Evolutionary conservation across 805 yeast genomes (phyloP), one percentile per base, ranked within the genome.

Genomic region (Metschnikowia continentalis): DNA sequence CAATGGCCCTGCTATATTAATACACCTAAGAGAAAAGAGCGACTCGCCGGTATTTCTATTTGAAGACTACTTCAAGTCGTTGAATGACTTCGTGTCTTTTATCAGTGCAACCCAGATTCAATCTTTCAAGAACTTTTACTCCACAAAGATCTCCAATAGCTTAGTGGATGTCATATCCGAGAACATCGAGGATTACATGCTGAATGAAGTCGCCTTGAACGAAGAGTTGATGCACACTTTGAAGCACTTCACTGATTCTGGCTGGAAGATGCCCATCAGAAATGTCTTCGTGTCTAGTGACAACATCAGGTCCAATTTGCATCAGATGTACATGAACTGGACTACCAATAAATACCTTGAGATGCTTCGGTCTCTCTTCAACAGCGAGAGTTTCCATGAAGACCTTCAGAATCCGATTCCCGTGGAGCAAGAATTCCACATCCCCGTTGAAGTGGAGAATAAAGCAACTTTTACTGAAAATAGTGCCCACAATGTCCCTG

Each of bases 281-380:
- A 51, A 51, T 19, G 54, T 48, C 15, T 54, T 54, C 40, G 51
- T 35, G 41, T 51, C 60, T 7, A 52, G 50, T 6, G 55, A 48
- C 20, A 56, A 58, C 11, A 51, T 67, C 23, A 55, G 62, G 15
- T 65, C 61, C 6, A 60, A 64, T 20, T 57, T 72, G 45, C 57
- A 64, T 35, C 56, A 54, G 17, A 57, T 72, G 33, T 61, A 71
- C 50, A 39, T 54, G 35, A 63, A 71, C 43, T 71, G 73, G 71
- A 49, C 65, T 2, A 52, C 63, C 13, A 71, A 70, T 41, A 65
- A 63, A 39, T 71, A 64, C 52, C 66, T 73, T 35, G 62, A 68
- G 38, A 55, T 56, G 45, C 60, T 72, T 17, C 58, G 73, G 36
- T 39, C 47, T 3, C 48, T 57, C 3, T 67, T 64, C 48, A 54